These are phyloP conservation scores for Fusarium sp. DNA, from an alignment of 2,329 filamentous ascomycete species.

Conservation along the genomic window DNA sequence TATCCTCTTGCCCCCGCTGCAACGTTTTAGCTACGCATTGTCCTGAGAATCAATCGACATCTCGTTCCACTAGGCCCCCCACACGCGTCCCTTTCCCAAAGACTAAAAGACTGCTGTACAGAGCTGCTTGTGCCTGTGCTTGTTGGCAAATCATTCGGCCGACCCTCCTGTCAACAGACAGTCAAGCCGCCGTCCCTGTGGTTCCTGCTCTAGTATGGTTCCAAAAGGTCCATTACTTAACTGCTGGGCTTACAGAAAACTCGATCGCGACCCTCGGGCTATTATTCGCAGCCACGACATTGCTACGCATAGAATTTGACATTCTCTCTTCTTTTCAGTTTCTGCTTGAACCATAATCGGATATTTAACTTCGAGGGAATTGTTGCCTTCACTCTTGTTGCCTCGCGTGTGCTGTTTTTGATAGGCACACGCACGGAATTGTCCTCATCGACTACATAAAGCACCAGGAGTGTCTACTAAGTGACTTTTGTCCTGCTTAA, in stretches of 20 bases:
- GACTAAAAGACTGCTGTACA: background rate
- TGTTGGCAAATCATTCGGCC: constrained; percentile 32
- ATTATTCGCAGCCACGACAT: constrained; percentile 18
- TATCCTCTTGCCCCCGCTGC: constrained; percentile 21
- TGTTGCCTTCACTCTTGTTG: background rate
- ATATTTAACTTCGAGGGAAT: background rate
- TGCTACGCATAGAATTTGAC: constrained; percentile 17
- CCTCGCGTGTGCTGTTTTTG: constrained; percentile 34
- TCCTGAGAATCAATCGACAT: constrained; percentile 47
- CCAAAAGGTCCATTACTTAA: constrained; percentile 23
- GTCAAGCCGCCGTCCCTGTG: constrained; percentile 30
- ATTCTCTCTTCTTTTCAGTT: constrained; percentile 9
- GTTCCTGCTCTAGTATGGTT: constrained; percentile 19
- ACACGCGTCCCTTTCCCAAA: constrained; percentile 30
- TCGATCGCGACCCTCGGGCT: constrained; percentile 31
- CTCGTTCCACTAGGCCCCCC: constrained; percentile 47
- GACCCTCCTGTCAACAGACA: background rate
- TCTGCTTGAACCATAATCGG: constrained; percentile 16
- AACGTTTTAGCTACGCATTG: constrained; percentile 24
- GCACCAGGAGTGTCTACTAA: constrained; percentile 9
- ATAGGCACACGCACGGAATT: constrained; percentile 47
- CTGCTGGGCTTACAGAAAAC: constrained; percentile 8
- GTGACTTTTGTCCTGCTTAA: background rate
- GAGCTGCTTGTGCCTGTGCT: constrained; percentile 4
- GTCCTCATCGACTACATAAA: constrained; percentile 7